phyloP scores from a whole-genome alignment of 176 grass and related monocot genomes.

The Rhipidocladum racemiflorum region DNA sequence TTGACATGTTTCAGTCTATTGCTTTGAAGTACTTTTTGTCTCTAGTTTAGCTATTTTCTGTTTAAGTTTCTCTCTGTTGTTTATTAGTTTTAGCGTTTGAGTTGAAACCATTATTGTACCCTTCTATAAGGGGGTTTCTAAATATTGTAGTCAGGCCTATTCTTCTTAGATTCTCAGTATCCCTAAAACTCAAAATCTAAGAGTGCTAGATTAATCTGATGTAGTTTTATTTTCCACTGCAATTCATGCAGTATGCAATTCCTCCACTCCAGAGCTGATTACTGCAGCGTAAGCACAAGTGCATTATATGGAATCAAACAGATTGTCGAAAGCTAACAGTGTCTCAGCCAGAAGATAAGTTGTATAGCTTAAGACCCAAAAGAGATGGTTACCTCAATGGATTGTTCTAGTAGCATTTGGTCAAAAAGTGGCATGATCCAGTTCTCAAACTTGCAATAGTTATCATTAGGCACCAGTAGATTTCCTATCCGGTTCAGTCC shows the following conservation, averaged over 20 bases:
- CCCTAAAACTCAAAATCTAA: neutral
- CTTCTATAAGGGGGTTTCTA: neutral
- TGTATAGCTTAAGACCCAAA: neutral
- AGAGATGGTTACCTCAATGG: slow-evolving; percentile 47
- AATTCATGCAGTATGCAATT: neutral
- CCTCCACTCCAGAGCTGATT: neutral
- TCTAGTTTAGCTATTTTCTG: neutral
- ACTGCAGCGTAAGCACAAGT: neutral
- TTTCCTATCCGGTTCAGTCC: slow-evolving; percentile 93
- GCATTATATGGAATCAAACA: neutral
- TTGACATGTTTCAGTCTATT: neutral
- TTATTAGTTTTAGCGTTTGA: neutral
- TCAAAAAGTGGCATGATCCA: slow-evolving; percentile 95
- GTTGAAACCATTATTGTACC: neutral
- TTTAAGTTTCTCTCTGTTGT: neutral
- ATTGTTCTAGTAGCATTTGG: slow-evolving; percentile 84
- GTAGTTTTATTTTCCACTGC: neutral
- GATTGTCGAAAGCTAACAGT: neutral
- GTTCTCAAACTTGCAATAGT: slow-evolving; percentile 99
- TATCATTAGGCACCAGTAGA: slow-evolving; percentile 90
- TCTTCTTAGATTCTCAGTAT: neutral
- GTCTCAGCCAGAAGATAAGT: neutral
- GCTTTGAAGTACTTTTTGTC: neutral
- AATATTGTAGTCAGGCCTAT: neutral
- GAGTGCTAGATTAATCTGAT: neutral